Base-by-base conservation (phyloP, 1,139 yeast genomes). In the Yamadazyma epiphylla region DNA sequence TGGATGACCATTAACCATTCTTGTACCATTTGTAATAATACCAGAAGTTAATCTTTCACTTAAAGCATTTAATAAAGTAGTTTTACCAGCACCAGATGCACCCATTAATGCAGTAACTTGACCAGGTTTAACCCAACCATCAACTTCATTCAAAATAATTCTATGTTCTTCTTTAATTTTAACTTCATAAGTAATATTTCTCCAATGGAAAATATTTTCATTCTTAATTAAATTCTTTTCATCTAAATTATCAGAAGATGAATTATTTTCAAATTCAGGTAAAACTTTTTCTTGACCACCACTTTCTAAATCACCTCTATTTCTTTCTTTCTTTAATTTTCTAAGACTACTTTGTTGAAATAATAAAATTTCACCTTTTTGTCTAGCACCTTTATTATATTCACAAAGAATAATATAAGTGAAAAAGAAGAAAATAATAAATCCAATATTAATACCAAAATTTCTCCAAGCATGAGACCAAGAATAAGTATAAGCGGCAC, bases 381-480 rank as follows among this genome's bases (percentile, higher is more conserved):
- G 86, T 57, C 77, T 73, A 11, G 84, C 77, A 51, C 87, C 85
- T 48, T 78, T 80, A 46, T 80, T 80, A 39, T 59, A 59, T 57
- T 80, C 88, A 37, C 78, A 73, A 37, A 77, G 66, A 8, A 66
- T 27, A 46, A 84, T 53, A 46, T 81, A 80, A 11, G 74, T 60
- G 26, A 46, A 42, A 31, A 79, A 56, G 55, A 81, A 79, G 51
- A 78, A 68, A 15, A 75, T 29, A 15, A 59, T 55, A 47, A 69
- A 82, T 1, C 66, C 83, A 35, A 17, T 17, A 10, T 17, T 58
- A 42, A 86, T 79, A 49, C 94, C 95, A 43, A 77, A 74, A 49
- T 86, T 80, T 60, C 95, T 77, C 95, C 95, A 86, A 46, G 74
- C 72, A 54, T 86, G 86, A 6, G 57, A 35, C 42, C 70, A 65